phyloP scores from a whole-genome alignment of 352 stramenopile species.

The Globisporangium paddicum region DNA sequence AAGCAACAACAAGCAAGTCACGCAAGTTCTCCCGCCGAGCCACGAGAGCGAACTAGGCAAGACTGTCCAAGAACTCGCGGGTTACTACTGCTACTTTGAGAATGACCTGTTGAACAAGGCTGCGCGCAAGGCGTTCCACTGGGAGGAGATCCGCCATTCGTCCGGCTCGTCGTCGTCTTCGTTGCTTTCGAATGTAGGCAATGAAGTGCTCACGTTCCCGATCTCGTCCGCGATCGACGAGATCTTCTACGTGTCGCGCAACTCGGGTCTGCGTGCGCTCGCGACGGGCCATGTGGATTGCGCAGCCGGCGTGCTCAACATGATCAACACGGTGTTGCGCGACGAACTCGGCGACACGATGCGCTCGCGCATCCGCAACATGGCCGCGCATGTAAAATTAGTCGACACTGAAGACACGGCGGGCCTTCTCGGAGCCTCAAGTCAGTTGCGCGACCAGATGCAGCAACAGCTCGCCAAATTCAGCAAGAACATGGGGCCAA shows the following conservation, averaged over 20 bases:
- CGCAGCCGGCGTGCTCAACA: conserved; percentile 77
- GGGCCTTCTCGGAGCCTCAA: conserved; percentile 45
- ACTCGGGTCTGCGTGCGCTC: conserved; percentile 73
- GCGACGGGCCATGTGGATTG: conserved; percentile 82
- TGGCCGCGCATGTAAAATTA: conserved; percentile 58
- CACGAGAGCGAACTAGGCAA: conserved; percentile 76
- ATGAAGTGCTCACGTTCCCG: conserved; percentile 48
- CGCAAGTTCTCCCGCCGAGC: conserved; percentile 39
- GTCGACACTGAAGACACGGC: conserved; percentile 52
- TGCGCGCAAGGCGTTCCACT: conserved; percentile 81
- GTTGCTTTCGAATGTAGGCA: conserved; percentile 9
- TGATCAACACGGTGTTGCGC: conserved; percentile 81
- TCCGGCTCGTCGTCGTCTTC: conserved; percentile 19
- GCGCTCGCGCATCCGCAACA: conserved; percentile 70
- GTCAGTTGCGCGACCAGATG: conserved; percentile 82
- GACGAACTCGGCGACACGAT: conserved; percentile 77
- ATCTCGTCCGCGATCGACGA: conserved; percentile 85
- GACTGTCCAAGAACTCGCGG: conserved; percentile 77
- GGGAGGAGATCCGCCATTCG: conserved; percentile 75
- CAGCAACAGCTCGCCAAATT: conserved; percentile 83
- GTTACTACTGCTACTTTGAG: conserved; percentile 87
- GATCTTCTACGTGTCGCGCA: conserved; percentile 84
- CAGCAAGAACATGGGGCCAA: conserved; percentile 72
- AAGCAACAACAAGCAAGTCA: conserved; percentile 6
- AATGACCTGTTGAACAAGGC: conserved; percentile 72